Conservation (phyloP, 192 early-diverging fungal species). For the Phlyctochytrium planicorne region DNA sequence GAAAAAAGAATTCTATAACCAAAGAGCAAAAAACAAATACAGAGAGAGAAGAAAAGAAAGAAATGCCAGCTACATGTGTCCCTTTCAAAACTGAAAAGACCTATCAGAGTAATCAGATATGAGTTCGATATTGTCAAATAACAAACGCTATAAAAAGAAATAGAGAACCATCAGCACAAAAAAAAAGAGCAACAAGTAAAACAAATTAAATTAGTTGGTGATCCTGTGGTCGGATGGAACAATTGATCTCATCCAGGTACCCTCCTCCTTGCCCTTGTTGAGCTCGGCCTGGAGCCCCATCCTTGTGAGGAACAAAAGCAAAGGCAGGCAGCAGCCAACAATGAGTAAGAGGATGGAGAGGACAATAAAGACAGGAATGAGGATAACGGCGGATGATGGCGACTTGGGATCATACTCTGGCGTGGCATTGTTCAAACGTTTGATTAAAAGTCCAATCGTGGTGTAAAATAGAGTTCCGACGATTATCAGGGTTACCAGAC, state of each 20-base stretch:
- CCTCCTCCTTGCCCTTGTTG: slow-evolving; percentile 12
- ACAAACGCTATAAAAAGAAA: no score
- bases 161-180: no score
- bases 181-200: neutral
- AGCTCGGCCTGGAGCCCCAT: slow-evolving; percentile 12
- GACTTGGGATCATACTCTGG: neutral
- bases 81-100: no score
- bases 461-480: slow-evolving; percentile 34
- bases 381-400: slow-evolving; percentile 44
- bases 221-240: slow-evolving; percentile 3
- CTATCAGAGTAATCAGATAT: no score
- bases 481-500: slow-evolving; percentile 23
- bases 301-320: slow-evolving; percentile 25
- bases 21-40: no score
- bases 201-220: neutral
- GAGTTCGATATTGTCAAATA: no score
- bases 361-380: slow-evolving; percentile 57
- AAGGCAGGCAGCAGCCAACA: slow-evolving; percentile 44
- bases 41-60: no score
- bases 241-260: neutral
- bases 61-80: no score
- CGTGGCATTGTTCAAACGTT: slow-evolving; percentile 21
- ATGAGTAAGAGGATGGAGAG: slow-evolving; percentile 42
- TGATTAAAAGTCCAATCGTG: slow-evolving; percentile 42
- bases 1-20: no score